These are phyloP conservation scores for Sporothrix curviconia DNA, from an alignment of 2,329 filamentous ascomycete species.

Conservation along the genomic window DNA sequence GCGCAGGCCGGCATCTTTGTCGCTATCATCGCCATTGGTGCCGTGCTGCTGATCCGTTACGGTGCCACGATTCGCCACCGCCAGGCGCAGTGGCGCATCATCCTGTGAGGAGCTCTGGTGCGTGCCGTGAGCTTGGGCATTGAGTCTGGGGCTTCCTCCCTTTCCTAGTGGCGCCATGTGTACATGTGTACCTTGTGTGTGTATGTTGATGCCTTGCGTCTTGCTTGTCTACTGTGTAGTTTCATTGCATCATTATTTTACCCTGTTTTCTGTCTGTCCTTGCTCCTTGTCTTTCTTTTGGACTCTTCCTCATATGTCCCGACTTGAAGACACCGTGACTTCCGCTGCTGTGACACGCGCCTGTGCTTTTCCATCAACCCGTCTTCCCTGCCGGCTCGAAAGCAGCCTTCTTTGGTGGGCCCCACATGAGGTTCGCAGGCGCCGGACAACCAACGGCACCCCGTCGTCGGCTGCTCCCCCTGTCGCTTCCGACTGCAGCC, in stretches of 20 bases:
- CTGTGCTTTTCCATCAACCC: not conserved
- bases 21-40: slow-evolving; percentile 24
- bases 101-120: slow-evolving; percentile 14
- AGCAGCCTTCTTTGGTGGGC: not conserved
- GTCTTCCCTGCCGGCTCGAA: not conserved
- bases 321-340: not conserved
- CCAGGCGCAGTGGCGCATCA: slow-evolving; percentile 28
- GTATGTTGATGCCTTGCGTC: too few relatives aligned
- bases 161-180: too few relatives aligned
- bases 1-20: slow-evolving; percentile 26
- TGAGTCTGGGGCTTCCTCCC: too few relatives aligned
- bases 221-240: too few relatives aligned
- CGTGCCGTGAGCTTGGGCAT: not conserved
- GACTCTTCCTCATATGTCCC: too few relatives aligned
- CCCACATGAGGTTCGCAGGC: not conserved
- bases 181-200: too few relatives aligned
- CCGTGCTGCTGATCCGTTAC: slow-evolving; percentile 23
- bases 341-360: not conserved
- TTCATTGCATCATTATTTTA: too few relatives aligned
- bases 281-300: too few relatives aligned
- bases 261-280: too few relatives aligned
- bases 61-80: slow-evolving; percentile 24
- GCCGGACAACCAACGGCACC: too few relatives aligned
- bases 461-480: not conserved
- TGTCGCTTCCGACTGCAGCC: not conserved